phyloP scores from a whole-genome alignment of 2,329 filamentous ascomycete genomes.

The Blastomyces emzantsi region DNA sequence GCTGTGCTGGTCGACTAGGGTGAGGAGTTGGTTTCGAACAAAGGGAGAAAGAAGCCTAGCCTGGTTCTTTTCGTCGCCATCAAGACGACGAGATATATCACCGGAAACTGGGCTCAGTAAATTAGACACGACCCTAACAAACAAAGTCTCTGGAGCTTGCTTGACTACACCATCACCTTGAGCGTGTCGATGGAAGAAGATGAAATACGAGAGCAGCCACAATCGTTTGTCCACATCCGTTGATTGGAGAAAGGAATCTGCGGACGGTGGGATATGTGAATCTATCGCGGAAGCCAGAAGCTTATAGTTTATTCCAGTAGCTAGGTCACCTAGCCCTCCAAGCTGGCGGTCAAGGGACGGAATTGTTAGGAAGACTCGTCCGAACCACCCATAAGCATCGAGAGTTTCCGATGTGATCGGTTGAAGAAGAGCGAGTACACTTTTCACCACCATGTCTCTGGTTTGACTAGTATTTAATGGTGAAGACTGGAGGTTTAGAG shows the following conservation, averaged over 20 bases:
- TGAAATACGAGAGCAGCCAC: slow-evolving; percentile 52
- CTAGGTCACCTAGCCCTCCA: slow-evolving; percentile 35
- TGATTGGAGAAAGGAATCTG: slow-evolving; percentile 23
- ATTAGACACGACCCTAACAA: slow-evolving; percentile 47
- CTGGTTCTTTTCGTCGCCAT: slow-evolving; percentile 30
- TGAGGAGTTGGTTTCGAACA: slow-evolving; percentile 56
- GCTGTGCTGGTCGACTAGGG: slow-evolving; percentile 64
- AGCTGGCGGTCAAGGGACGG: slow-evolving; percentile 32
- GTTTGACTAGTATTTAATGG: slow-evolving; percentile 19
- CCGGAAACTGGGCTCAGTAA: slow-evolving; percentile 50
- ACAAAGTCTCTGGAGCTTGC: slow-evolving; percentile 43
- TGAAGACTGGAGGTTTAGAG: slow-evolving; percentile 20
- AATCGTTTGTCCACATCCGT: slow-evolving; percentile 37
- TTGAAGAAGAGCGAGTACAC: slow-evolving; percentile 35
- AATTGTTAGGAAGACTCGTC: slow-evolving; percentile 39
- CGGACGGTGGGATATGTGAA: slow-evolving; percentile 22
- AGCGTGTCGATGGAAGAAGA: slow-evolving; percentile 48
- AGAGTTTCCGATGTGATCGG: slow-evolving; percentile 37
- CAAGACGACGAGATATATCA: slow-evolving; percentile 45
- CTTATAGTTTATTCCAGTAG: slow-evolving; percentile 44
- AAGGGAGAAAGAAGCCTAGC: slow-evolving; percentile 40
- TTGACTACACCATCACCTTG: slow-evolving; percentile 29
- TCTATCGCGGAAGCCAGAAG: slow-evolving; percentile 35
- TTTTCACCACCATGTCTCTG: slow-evolving; percentile 24
- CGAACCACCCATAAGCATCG: slow-evolving; percentile 40